Evolutionary conservation across 768 basidiomycete genomes (phyloP).

Genomic region (Auricularia heimuer): DNA sequence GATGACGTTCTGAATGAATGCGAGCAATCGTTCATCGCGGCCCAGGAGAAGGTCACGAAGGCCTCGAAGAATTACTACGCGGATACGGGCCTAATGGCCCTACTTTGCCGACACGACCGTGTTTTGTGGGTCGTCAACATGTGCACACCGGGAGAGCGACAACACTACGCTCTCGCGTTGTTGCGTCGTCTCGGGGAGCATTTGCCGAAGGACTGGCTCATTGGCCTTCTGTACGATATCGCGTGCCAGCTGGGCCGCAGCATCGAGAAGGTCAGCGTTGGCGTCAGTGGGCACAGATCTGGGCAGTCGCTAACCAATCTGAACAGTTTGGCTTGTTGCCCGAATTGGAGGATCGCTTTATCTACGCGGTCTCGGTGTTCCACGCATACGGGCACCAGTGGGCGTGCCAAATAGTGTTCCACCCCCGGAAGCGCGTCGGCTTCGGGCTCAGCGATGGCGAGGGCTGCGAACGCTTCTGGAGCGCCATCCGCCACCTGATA

Average conservation of each 20-base stretch:
- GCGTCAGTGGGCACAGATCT: neutral
- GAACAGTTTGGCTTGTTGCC: constrained; percentile 6
- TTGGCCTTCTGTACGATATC: constrained; percentile 27
- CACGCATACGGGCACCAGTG: constrained; percentile 32
- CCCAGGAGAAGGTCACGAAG: constrained; percentile 6
- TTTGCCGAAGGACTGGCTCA: constrained; percentile 16
- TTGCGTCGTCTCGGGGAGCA: neutral
- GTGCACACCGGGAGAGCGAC: constrained; percentile 5
- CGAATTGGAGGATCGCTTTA: constrained; percentile 14
- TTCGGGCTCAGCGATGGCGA: constrained; percentile 8
- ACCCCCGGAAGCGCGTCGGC: constrained; percentile 21
- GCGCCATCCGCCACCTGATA: constrained; percentile 1
- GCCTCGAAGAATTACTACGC: constrained; percentile 4
- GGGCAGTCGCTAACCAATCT: neutral
- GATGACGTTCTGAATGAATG: constrained; percentile 4
- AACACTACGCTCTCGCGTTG: constrained; percentile 8
- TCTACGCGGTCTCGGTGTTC: constrained; percentile 26
- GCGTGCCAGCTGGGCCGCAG: constrained; percentile 25
- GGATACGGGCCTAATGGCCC: constrained; percentile 9
- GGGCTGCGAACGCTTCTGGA: constrained; percentile 11
- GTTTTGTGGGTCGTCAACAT: constrained; percentile 8
- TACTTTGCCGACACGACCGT: constrained; percentile 7
- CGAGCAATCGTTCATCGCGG: constrained; percentile 6
- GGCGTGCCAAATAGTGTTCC: constrained; percentile 27
- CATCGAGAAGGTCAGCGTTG: constrained; percentile 7